Conservation (phyloP, 2,329 filamentous ascomycete genomes). For the Fusarium duplospermum region DNA sequence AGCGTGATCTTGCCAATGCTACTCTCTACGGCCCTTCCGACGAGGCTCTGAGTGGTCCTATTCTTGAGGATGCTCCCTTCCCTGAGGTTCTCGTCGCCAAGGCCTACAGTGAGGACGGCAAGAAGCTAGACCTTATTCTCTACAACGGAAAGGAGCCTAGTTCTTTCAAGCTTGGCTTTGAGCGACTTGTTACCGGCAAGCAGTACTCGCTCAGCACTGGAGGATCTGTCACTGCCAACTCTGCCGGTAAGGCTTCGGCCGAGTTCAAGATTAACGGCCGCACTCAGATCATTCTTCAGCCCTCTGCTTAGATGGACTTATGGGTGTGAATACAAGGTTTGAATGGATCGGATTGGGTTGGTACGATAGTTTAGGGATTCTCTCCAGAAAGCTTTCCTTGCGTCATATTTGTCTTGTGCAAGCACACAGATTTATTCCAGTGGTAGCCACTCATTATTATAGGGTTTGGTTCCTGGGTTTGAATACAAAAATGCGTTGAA, state of each 20-base stretch:
- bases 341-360: not conserved
- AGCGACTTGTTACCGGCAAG: conserved; percentile 3
- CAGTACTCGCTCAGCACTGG: conserved; percentile 15
- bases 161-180: conserved; percentile 9
- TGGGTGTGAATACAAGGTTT: not conserved
- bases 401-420: not conserved
- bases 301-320: not conserved
- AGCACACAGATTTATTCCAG: not conserved
- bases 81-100: conserved; percentile 20
- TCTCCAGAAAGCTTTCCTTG: not conserved
- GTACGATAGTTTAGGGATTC: not conserved
- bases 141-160: conserved; percentile 20
- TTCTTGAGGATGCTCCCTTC: conserved; percentile 10
- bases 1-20: conserved; percentile 11
- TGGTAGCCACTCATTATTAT: not conserved
- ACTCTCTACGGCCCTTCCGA: conserved; percentile 8
- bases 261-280: conserved; percentile 1
- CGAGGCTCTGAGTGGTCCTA: conserved; percentile 2
- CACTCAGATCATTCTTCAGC: conserved; percentile 18
- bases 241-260: not conserved
- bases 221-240: conserved; percentile 8
- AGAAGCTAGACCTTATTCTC: conserved; percentile 18
- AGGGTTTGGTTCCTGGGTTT: not conserved
- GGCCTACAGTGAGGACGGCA: conserved; percentile 11
- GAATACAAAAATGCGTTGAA: not conserved